phyloP scores from a whole-genome alignment of 2,329 filamentous ascomycete genomes.

The Sclerotinia glacialis region DNA sequence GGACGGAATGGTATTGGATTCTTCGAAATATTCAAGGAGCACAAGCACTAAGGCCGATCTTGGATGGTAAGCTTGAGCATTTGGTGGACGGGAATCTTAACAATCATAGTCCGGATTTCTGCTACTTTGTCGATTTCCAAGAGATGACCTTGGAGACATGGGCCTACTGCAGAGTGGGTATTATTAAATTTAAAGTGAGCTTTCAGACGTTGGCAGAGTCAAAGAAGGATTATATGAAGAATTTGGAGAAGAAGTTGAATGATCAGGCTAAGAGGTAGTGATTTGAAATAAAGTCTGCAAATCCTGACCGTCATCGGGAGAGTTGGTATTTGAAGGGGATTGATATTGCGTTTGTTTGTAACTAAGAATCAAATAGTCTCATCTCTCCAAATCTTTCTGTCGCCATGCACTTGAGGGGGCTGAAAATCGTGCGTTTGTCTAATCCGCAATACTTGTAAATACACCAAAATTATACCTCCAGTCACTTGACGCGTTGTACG shows the following conservation, averaged over 20 bases:
- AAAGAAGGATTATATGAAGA: background rate
- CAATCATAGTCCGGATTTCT: background rate
- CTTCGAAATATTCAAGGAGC: constrained; percentile 20
- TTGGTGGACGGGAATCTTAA: constrained; percentile 17
- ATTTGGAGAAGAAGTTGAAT: background rate
- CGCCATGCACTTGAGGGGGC: background rate
- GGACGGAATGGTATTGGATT: constrained; percentile 21
- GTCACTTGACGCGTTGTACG: background rate
- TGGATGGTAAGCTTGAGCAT: constrained; percentile 24
- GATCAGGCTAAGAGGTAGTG: background rate
- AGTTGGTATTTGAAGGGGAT: background rate
- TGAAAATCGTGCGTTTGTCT: background rate
- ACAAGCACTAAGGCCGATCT: constrained; percentile 17
- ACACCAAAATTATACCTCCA: background rate
- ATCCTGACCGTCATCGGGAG: background rate
- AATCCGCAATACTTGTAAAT: background rate
- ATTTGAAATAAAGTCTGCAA: background rate
- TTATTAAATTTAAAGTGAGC: too few relatives aligned
- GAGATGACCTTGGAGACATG: constrained; percentile 11
- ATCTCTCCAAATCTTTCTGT: background rate
- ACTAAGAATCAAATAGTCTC: background rate
- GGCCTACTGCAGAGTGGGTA: background rate
- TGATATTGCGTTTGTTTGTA: background rate
- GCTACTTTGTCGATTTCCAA: constrained; percentile 20
- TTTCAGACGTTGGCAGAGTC: constrained; percentile 12